phyloP scores from a whole-genome alignment of 192 early-diverging fungal genomes.

The Rhizophagus clarus region DNA sequence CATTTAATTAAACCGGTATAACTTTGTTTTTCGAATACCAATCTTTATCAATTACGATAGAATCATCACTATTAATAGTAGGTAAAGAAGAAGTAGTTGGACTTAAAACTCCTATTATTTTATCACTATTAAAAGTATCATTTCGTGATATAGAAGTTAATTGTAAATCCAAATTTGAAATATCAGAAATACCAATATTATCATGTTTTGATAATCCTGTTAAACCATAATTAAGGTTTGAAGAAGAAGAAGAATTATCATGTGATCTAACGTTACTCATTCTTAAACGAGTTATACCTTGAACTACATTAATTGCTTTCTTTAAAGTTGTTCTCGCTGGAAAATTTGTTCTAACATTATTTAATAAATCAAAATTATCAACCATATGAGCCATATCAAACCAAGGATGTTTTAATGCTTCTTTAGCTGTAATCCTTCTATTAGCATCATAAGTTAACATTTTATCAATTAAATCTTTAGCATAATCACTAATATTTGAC shows the following conservation, averaged over 20 bases:
- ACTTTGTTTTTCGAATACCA: not conserved
- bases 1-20: not conserved
- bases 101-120: not conserved
- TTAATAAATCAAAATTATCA: not conserved
- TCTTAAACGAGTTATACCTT: conserved; percentile 7
- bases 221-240: not conserved
- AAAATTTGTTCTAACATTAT: not conserved
- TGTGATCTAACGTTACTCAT: not conserved
- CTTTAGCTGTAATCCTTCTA: conserved; percentile 73
- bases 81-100: not conserved
- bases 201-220: not conserved
- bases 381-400: conserved; percentile 34
- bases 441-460: conserved; percentile 68
- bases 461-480: conserved; percentile 66
- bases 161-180: not conserved
- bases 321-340: not conserved
- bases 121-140: not conserved
- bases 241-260: not conserved
- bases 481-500: conserved; percentile 76
- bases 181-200: not conserved
- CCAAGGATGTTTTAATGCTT: conserved; percentile 89
- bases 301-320: conserved; percentile 11
- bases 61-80: not conserved
- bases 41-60: not conserved
- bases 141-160: not conserved